phyloP scores from a whole-genome alignment of 441 rosid genomes.

The Raphanus hybrid region DNA sequence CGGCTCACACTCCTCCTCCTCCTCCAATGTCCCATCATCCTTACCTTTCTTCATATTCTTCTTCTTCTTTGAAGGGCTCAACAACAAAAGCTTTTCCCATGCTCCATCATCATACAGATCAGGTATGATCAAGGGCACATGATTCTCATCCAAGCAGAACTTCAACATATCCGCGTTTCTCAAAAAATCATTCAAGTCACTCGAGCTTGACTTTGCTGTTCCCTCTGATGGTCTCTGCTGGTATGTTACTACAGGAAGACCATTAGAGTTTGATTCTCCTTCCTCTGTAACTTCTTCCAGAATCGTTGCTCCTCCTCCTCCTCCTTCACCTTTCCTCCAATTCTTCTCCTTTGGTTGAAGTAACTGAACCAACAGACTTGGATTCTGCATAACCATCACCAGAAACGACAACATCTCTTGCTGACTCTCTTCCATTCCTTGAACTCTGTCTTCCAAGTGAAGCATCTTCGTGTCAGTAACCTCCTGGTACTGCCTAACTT shows the following conservation, averaged over 20 bases:
- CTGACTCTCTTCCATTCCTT: too few species aligned
- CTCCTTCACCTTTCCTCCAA: not conserved
- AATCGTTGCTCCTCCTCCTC: slow-evolving; percentile 32
- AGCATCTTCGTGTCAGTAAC: too few species aligned
- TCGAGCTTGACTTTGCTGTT: slow-evolving; percentile 46
- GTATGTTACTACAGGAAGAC: slow-evolving; percentile 58
- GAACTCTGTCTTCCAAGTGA: too few species aligned
- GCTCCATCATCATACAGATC: slow-evolving; percentile 74
- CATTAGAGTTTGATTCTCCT: slow-evolving; percentile 47
- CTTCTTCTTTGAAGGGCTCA: slow-evolving; percentile 44
- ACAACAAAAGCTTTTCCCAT: slow-evolving; percentile 43
- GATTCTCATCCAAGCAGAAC: slow-evolving; percentile 71
- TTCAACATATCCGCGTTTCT: slow-evolving; percentile 68
- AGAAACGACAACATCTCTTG: too few species aligned
- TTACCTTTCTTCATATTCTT: slow-evolving; percentile 45
- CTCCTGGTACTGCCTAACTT: too few species aligned
- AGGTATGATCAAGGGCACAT: slow-evolving; percentile 57
- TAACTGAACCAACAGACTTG: slow-evolving; percentile 63
- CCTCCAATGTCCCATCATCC: slow-evolving; percentile 39
- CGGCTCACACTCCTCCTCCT: slow-evolving; percentile 9
- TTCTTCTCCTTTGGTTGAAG: not conserved
- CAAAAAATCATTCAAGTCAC: slow-evolving; percentile 59
- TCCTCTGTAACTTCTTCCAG: slow-evolving; percentile 61
- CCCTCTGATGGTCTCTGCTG: slow-evolving; percentile 55
- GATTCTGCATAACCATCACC: too few species aligned